Evolutionary conservation across 108 stramenopile genomes (phyloP).

Genomic region (Skeletonema menzelii): DNA sequence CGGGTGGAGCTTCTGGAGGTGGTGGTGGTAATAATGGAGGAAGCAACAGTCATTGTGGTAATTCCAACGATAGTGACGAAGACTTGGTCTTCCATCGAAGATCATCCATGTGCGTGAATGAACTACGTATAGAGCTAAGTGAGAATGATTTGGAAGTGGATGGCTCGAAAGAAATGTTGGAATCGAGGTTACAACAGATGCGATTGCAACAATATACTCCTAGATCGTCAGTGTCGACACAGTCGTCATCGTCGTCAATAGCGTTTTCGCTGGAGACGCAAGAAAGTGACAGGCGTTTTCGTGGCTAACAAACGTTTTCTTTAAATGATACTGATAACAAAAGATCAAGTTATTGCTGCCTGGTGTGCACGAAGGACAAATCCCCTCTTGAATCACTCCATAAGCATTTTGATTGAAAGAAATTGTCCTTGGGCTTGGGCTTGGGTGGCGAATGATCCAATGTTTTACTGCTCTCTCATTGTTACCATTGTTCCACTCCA

Average conservation of each 20-base stretch:
- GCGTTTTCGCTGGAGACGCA: neutral
- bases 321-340: neutral
- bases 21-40: constrained; percentile 1
- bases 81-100: neutral
- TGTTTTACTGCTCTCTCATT: no score
- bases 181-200: neutral
- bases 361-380: no score
- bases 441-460: no score
- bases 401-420: no score
- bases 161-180: constrained; percentile 5
- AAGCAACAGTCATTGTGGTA: neutral
- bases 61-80: neutral
- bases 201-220: neutral
- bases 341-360: no score
- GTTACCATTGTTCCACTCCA: no score
- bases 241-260: neutral
- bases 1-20: neutral
- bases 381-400: no score
- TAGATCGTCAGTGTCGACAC: neutral
- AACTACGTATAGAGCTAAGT: constrained; percentile 1
- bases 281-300: neutral
- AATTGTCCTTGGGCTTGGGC: no score
- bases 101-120: constrained; percentile 2
- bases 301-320: neutral
- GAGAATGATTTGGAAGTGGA: constrained; percentile 7